Evolutionary conservation across 371 early-diverging fungal genomes (phyloP).

Genomic region (Mortierella sp.): DNA sequence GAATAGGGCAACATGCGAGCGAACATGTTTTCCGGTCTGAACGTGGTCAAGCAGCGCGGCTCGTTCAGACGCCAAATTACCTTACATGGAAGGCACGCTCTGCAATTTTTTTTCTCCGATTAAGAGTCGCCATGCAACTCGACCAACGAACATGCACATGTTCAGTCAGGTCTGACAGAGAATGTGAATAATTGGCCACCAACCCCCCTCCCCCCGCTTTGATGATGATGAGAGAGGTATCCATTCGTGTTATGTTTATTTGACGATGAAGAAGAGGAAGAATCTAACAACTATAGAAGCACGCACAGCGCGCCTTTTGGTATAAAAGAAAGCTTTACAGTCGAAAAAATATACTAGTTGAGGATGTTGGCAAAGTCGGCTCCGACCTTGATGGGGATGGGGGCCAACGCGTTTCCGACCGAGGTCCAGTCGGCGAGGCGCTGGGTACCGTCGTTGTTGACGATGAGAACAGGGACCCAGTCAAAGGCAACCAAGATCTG

Average conservation of each 20-base stretch:
- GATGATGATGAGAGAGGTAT: not conserved
- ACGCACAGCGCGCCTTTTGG: conserved; percentile 9
- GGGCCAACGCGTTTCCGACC: not conserved
- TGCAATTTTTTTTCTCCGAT: too few relatives aligned
- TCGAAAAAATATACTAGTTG: not conserved
- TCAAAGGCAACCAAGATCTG: conserved; percentile 29
- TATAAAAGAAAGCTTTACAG: not conserved
- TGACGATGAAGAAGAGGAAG: not conserved
- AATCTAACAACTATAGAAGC: not conserved
- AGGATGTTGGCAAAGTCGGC: conserved; percentile 47
- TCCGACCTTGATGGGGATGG: conserved; percentile 24
- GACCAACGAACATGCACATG: too few relatives aligned
- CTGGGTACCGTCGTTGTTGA: conserved; percentile 37
- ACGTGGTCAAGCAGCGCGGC: too few relatives aligned
- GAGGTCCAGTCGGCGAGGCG: conserved; percentile 38
- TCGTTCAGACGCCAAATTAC: too few relatives aligned
- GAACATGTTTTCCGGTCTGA: too few relatives aligned
- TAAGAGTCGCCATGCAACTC: too few relatives aligned
- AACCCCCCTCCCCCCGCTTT: too few relatives aligned
- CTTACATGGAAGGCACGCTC: too few relatives aligned
- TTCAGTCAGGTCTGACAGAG: too few relatives aligned
- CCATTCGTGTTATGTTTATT: not conserved
- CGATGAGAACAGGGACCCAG: conserved; percentile 18
- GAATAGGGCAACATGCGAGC: too few relatives aligned
- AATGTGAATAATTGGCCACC: too few relatives aligned